Base-by-base conservation (phyloP, 192 early-diverging fungal species). In the Backusella australiensis region DNA sequence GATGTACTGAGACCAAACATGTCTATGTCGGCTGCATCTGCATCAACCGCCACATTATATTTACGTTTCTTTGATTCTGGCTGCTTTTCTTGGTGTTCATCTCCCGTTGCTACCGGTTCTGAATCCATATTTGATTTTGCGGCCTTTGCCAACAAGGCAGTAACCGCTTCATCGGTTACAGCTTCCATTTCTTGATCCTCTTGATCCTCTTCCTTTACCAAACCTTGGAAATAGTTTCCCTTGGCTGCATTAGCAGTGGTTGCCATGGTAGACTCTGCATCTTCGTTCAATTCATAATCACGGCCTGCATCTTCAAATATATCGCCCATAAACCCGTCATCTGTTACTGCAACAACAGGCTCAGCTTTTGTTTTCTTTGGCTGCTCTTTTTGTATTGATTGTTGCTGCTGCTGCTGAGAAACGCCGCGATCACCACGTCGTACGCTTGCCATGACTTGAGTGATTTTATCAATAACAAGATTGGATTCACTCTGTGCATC, bases 301-400 rank as follows among this genome's bases (percentile, higher is more conserved):
- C 89, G 76, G 1, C 95, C 96, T 6, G 84, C 95, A 71, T 94
- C 95, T 7, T 89, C 93, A 89, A 97, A 97, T 34, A 97, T 97
- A 81, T 95, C 91, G 34, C 44, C 70, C 29, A 71, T 71, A 71
- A 44, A 68, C 65, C 35, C 34, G 42, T 89, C 87, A 17, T 73
- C 72, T 19, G 39, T n/a, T 11, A 73, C 56, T 9, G 72, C 36
- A 19, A 63, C 3, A 26, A 26, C 52, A 34, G 23, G 67, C 26
- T 21, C 26, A 11, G 11, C 49, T 15, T 14, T 73, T 46, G 67
- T 56, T 74, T 36, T 69, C 71, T 75, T 85, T 39, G 80, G 21
- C 84, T 91, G 26, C 82, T 83, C 34, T 82, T 82, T 76, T 81
- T 8, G 68, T 73, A 23, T 49, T 11, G 52, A 12, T 26, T 35